These are phyloP conservation scores for Lepidium aucheri DNA, from an alignment of 345 rosid genomes.

Conservation along the genomic window DNA sequence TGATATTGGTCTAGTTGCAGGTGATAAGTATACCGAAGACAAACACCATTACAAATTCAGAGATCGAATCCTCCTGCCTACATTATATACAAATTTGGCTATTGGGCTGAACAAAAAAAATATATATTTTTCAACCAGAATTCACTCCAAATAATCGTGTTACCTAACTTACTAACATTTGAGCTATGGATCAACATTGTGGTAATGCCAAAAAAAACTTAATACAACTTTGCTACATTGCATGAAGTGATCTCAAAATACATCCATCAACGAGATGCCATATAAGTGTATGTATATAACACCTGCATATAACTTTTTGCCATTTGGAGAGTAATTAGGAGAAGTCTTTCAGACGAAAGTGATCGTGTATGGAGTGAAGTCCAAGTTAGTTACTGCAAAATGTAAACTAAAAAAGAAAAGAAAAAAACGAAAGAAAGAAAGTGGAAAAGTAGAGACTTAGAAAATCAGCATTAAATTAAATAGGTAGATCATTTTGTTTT, in stretches of 20 bases:
- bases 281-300: background rate
- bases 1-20: no score
- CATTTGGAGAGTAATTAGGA: conserved; percentile 18
- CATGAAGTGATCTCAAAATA: conserved; percentile 11
- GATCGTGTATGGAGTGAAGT: conserved; percentile 27
- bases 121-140: no score
- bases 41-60: no score
- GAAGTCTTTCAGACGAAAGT: conserved; percentile 27
- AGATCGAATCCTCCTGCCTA: no score
- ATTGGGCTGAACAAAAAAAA: no score
- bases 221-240: background rate
- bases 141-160: no score
- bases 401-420: conserved; percentile 2
- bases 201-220: background rate
- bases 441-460: conserved; percentile 22
- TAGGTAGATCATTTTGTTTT: conserved; percentile 4
- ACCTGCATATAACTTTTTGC: conserved; percentile 7
- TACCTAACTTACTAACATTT: no score
- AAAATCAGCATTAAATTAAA: conserved; percentile 22
- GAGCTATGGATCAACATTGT: no score
- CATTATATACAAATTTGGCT: no score
- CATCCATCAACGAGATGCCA: background rate
- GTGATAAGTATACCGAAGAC: no score
- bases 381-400: conserved; percentile 27
- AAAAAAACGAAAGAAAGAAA: no score